These are phyloP conservation scores for Lasiosphaeria miniovina DNA, from an alignment of 495 filamentous ascomycete species.

Conservation along the genomic window DNA sequence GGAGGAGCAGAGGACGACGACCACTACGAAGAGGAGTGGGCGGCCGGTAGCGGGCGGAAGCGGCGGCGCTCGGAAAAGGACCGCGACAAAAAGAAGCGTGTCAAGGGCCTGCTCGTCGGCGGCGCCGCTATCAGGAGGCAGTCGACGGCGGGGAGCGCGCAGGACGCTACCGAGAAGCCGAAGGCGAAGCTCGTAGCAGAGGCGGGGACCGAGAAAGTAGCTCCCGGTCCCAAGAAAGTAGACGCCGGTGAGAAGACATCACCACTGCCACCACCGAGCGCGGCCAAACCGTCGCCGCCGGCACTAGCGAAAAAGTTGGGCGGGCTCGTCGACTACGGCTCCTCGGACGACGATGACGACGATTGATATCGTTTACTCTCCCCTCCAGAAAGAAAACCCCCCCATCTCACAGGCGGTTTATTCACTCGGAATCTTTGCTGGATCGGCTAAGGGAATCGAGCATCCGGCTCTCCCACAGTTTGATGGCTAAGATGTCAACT, in stretches of 20 bases:
- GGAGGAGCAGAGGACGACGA: constrained; percentile 16
- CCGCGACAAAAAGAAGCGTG: constrained; percentile 17
- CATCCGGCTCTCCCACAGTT: no score
- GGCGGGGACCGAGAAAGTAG: neutral
- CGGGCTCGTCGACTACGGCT: constrained; percentile 31
- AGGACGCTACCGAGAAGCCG: constrained; percentile 10
- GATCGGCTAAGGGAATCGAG: no score
- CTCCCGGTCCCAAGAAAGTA: neutral
- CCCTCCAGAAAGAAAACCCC: no score
- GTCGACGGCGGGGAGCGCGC: constrained; percentile 21
- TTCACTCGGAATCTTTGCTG: no score
- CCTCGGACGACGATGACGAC: constrained; percentile 30
- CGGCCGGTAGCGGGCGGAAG: constrained; percentile 10
- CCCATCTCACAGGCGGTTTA: no score
- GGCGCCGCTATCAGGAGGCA: neutral
- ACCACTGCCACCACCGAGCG: neutral
- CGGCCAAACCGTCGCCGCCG: neutral
- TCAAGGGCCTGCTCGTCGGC: neutral
- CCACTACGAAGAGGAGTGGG: constrained; percentile 10
- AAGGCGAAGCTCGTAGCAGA: neutral
- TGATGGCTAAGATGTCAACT: no score
- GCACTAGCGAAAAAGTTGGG: constrained; percentile 7
- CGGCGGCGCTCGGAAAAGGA: constrained; percentile 12
- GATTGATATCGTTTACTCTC: neutral
- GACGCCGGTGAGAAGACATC: constrained; percentile 16